phyloP scores from a whole-genome alignment of 2,329 filamentous ascomycete species.

The Aureobasidium melanogenum region DNA sequence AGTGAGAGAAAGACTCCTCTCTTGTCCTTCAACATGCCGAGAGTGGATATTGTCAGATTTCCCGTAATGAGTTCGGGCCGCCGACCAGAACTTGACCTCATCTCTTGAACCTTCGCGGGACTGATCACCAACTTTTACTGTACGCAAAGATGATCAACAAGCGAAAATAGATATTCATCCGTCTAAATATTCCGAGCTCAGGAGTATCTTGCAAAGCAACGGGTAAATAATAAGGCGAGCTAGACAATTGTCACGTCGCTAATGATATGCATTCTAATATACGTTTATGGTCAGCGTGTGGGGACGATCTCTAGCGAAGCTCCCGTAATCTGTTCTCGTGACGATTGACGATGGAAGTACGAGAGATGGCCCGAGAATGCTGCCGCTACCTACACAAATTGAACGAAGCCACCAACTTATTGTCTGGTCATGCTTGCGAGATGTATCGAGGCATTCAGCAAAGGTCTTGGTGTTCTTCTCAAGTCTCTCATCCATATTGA shows the following conservation, averaged over 20 bases:
- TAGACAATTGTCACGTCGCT: neutral
- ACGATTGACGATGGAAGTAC: neutral
- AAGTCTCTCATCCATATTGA: neutral
- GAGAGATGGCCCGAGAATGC: neutral
- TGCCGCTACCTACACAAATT: neutral
- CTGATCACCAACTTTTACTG: neutral
- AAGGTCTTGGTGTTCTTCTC: neutral
- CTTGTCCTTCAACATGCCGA: too few relatives aligned
- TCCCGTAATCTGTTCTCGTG: neutral
- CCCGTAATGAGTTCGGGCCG: too few relatives aligned
- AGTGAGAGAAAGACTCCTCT: neutral
- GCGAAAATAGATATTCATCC: neutral
- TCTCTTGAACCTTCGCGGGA: neutral
- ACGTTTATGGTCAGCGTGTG: constrained; percentile 1
- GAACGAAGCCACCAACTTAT: neutral
- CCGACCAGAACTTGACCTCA: neutral
- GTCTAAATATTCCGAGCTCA: neutral
- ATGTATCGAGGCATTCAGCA: too few relatives aligned
- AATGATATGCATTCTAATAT: constrained; percentile 7
- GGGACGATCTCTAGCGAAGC: neutral
- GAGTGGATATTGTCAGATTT: too few relatives aligned
- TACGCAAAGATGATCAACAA: neutral
- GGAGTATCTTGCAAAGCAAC: neutral
- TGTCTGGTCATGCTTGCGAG: neutral
- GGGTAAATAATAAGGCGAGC: constrained; percentile 1